Conservation (phyloP, 2,329 filamentous ascomycete genomes). For the Delphinella strobiligena region DNA sequence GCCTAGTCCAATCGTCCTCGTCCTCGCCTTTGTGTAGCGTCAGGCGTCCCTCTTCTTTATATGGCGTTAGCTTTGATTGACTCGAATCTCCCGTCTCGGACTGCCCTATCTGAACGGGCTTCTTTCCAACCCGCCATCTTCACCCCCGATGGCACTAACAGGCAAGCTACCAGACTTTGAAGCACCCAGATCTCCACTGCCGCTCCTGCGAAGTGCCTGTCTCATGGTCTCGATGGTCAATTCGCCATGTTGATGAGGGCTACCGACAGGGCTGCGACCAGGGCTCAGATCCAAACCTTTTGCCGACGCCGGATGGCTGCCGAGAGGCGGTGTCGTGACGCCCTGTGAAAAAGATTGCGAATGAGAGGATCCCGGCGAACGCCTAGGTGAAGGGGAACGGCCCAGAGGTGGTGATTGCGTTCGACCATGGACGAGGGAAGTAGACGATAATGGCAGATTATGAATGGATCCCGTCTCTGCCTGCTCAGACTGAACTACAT, state of each 20-base stretch:
- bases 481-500: conserved; percentile 81
- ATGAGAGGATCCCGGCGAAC: conserved; percentile 43
- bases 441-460: conserved; percentile 55
- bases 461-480: conserved; percentile 49
- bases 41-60: too few relatives aligned
- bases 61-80: too few relatives aligned
- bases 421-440: conserved; percentile 23
- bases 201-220: conserved; percentile 74
- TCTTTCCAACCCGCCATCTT: conserved; percentile 22
- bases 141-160: conserved; percentile 26
- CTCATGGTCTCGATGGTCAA: conserved; percentile 89
- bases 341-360: conserved; percentile 51
- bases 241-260: conserved; percentile 49
- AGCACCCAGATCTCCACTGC: conserved; percentile 61
- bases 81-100: not conserved
- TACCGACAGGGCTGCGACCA: conserved; percentile 52
- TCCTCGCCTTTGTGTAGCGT: too few relatives aligned
- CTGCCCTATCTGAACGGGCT: conserved; percentile 12
- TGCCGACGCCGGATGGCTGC: conserved; percentile 62
- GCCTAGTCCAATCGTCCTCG: too few relatives aligned
- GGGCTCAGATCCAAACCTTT: conserved; percentile 53
- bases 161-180: conserved; percentile 18
- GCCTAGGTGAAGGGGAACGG: conserved; percentile 67
- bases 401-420: conserved; percentile 12
- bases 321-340: conserved; percentile 51